Conservation (phyloP, 2,329 filamentous ascomycete genomes). For the Aspergillus neotritici region DNA sequence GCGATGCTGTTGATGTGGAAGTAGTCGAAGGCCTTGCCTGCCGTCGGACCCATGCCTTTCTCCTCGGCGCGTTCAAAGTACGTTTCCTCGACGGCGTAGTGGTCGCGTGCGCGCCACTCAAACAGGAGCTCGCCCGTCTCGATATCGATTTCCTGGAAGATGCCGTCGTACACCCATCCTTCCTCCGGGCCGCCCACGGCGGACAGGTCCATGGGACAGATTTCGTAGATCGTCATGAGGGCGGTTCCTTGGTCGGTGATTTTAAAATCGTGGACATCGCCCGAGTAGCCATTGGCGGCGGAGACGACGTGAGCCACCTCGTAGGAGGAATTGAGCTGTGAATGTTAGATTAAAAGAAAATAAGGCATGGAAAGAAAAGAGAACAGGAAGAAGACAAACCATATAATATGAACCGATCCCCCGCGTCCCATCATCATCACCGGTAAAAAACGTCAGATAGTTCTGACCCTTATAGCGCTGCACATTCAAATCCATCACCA, state of each 20-base stretch:
- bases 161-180: slow-evolving; percentile 38
- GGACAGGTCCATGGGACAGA: slow-evolving; percentile 37
- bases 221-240: slow-evolving; percentile 39
- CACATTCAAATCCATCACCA: slow-evolving; percentile 44
- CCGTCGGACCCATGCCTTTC: slow-evolving; percentile 14
- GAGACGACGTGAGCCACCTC: slow-evolving; percentile 23
- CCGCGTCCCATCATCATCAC: slow-evolving; percentile 43
- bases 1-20: slow-evolving; percentile 43
- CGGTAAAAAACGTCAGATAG: slow-evolving; percentile 47
- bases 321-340: slow-evolving; percentile 26
- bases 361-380: too few relatives aligned
- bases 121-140: slow-evolving; percentile 40
- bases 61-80: slow-evolving; percentile 11
- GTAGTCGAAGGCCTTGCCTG: slow-evolving; percentile 47
- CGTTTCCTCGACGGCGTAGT: slow-evolving; percentile 27
- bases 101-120: slow-evolving; percentile 42
- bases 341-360: slow-evolving; percentile 11
- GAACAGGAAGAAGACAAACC: slow-evolving; percentile 19
- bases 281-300: slow-evolving; percentile 14
- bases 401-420: slow-evolving; percentile 31
- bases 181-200: slow-evolving; percentile 31
- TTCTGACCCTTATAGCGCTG: slow-evolving; percentile 41
- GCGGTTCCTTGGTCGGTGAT: slow-evolving; percentile 40
- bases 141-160: slow-evolving; percentile 45
- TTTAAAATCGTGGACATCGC: slow-evolving; percentile 38